phyloP scores from a whole-genome alignment of 179 eudicot genomes.

The Sideroxylon spinosum region DNA sequence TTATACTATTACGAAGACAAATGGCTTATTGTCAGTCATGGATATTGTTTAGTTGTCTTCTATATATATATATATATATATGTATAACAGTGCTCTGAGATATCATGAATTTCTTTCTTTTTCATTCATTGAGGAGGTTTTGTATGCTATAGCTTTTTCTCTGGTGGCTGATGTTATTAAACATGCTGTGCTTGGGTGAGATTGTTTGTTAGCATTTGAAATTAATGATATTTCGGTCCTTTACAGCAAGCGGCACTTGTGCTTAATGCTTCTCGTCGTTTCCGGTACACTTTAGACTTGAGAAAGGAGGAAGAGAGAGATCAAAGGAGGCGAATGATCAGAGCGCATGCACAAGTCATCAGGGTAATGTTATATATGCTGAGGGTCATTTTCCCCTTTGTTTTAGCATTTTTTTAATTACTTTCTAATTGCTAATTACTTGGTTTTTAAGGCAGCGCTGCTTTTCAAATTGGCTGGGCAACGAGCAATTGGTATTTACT shows the following conservation, averaged over 20 bases:
- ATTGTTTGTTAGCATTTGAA: slow-evolving; percentile 5
- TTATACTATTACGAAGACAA: no score
- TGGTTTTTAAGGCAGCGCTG: slow-evolving; percentile 68
- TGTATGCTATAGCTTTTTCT: not conserved
- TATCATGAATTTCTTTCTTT: no score
- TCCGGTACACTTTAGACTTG: slow-evolving; percentile 85
- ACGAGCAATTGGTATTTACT: slow-evolving; percentile 61
- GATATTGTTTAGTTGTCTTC: no score
- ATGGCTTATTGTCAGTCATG: no score
- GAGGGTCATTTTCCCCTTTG: not conserved
- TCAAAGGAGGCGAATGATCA: slow-evolving; percentile 69
- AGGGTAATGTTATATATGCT: slow-evolving; percentile 43
- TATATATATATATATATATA: no score
- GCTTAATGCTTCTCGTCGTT: slow-evolving; percentile 90
- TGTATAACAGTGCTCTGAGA: no score
- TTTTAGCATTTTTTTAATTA: not conserved
- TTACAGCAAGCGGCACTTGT: slow-evolving; percentile 95
- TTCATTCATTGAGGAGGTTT: not conserved
- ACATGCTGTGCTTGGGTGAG: not conserved
- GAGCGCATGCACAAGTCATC: slow-evolving; percentile 96
- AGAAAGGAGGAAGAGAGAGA: slow-evolving; percentile 73
- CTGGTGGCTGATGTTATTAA: not conserved
- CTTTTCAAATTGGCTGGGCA: slow-evolving; percentile 93
- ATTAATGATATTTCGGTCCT: not conserved
- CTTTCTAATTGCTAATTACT: slow-evolving; percentile 16